phyloP scores from a whole-genome alignment of 495 filamentous ascomycete genomes.

The Saxophila tyrrhenica region DNA sequence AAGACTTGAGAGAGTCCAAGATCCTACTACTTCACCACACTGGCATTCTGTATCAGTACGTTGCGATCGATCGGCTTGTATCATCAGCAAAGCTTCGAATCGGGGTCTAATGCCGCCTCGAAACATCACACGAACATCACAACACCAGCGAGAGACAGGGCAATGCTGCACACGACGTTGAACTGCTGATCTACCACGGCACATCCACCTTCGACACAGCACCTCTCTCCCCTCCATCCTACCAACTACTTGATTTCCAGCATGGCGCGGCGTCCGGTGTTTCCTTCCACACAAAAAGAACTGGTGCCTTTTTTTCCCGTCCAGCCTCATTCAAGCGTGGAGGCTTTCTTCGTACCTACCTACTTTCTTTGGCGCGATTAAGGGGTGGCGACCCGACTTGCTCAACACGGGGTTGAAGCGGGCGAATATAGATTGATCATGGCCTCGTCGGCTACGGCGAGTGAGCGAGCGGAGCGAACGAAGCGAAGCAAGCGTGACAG shows the following conservation, averaged over 20 bases:
- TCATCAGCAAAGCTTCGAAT: conserved; percentile 6
- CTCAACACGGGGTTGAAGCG: neutral
- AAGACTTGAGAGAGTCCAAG: conserved; percentile 24
- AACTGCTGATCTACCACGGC: neutral
- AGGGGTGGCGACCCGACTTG: neutral
- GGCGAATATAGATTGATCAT: neutral
- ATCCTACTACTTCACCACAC: neutral
- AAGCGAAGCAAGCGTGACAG: neutral
- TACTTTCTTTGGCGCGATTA: neutral
- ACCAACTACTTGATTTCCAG: conserved; percentile 12
- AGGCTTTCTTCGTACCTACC: no score
- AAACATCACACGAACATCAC: neutral
- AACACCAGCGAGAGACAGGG: no score
- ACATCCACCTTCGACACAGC: neutral
- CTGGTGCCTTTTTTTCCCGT: no score
- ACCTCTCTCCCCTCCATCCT: neutral
- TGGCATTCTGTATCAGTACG: conserved; percentile 14
- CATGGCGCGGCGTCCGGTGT: conserved; percentile 16
- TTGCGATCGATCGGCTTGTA: conserved; percentile 10
- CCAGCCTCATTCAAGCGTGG: conserved; percentile 13
- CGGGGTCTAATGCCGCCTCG: conserved; percentile 16
- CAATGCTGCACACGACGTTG: neutral
- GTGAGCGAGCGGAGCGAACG: no score
- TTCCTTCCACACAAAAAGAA: no score
- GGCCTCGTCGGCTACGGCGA: no score